Percentiles rank a stretch among this genome's conserved stretches.
These are phyloP conservation scores for Podosphaera leucotricha DNA, from an alignment of 2,329 filamentous ascomycete species.

Conservation along the genomic window DNA sequence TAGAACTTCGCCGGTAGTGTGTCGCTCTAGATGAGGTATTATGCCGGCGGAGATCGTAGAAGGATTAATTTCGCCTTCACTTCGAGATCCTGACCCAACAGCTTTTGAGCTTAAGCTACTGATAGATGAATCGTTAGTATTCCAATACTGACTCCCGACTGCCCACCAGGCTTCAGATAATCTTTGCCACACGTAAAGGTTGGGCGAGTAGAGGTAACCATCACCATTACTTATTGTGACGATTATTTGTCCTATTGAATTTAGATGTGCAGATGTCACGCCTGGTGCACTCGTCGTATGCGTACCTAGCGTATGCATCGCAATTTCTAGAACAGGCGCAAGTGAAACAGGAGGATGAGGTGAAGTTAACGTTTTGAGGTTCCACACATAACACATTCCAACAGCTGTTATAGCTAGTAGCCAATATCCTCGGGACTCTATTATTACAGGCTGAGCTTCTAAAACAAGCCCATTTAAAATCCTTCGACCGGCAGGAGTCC, in stretches of 20 bases:
- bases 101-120: constrained; percentile 54
- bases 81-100: constrained; percentile 29
- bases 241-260: constrained; percentile 63
- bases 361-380: constrained; percentile 58
- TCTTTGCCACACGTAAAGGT: constrained; percentile 79
- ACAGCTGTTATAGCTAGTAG: constrained; percentile 72
- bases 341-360: constrained; percentile 80
- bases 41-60: constrained; percentile 67
- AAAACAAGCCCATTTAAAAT: constrained; percentile 65
- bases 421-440: constrained; percentile 79
- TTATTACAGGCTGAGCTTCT: constrained; percentile 80
- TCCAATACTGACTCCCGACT: constrained; percentile 96
- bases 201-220: constrained; percentile 68
- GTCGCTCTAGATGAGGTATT: constrained; percentile 77
- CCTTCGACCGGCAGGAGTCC: constrained; percentile 77
- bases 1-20: constrained; percentile 81
- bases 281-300: constrained; percentile 59
- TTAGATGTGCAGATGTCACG: constrained; percentile 76
- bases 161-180: constrained; percentile 98
- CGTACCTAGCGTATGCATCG: constrained; percentile 52
- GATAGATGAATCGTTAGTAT: constrained; percentile 79
- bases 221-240: constrained; percentile 90
- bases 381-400: constrained; percentile 84
- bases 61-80: constrained; percentile 23
- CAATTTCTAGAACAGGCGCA: constrained; percentile 70